These are phyloP conservation scores for Paecilomyces formosus DNA, from an alignment of 2,329 filamentous ascomycete genomes.

Conservation along the genomic window DNA sequence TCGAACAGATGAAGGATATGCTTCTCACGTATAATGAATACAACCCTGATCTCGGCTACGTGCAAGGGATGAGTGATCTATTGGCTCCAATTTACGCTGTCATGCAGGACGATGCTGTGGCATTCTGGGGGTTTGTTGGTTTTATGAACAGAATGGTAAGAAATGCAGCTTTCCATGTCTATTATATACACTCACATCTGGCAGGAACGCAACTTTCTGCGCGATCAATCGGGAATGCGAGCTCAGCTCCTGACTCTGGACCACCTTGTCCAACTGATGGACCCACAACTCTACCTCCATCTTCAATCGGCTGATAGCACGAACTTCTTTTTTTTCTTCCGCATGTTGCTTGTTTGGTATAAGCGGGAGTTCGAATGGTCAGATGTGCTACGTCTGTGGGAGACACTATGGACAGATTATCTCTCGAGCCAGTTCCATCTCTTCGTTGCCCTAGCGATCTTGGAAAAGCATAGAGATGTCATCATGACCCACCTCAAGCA, in stretches of 20 bases:
- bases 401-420: conserved; percentile 89
- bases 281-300: conserved; percentile 87
- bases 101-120: conserved; percentile 91
- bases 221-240: conserved; percentile 94
- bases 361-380: conserved; percentile 93
- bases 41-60: conserved; percentile 90
- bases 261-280: conserved; percentile 93
- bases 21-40: conserved; percentile 97
- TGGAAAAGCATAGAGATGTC: conserved; percentile 92
- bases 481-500: conserved; percentile 91
- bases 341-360: conserved; percentile 98
- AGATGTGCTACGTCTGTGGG: conserved; percentile 84
- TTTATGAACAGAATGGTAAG: conserved; percentile 91
- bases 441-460: conserved; percentile 85
- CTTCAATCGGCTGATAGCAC: conserved; percentile 86
- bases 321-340: conserved; percentile 99
- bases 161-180: not conserved
- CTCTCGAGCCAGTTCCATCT: conserved; percentile 84
- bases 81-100: conserved; percentile 94
- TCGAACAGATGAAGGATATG: conserved; percentile 99
- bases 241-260: conserved; percentile 84
- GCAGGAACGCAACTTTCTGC: conserved; percentile 82
- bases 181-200: conserved; percentile 5
- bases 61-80: conserved; percentile 97
- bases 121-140: conserved; percentile 91